Conservation (phyloP, 768 basidiomycete species). For the Hypholoma sublateritium region DNA sequence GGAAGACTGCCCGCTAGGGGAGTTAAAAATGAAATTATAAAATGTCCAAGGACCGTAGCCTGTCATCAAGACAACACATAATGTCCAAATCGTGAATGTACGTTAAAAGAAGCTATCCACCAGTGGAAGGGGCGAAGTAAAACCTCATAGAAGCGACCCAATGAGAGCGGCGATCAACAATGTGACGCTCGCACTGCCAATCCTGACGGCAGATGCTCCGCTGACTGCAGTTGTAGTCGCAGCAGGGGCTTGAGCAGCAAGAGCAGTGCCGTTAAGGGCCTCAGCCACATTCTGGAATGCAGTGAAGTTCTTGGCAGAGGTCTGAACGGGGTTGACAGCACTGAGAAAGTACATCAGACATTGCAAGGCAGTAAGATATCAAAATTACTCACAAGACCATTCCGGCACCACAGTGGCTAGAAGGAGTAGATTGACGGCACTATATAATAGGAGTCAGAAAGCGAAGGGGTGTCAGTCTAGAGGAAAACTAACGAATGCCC, state of each 20-base stretch:
- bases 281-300: conserved; percentile 59
- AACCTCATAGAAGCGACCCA: conserved; percentile 32
- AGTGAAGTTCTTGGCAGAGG: conserved; percentile 46
- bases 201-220: conserved; percentile 31
- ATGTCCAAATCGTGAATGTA: conserved; percentile 25
- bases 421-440: conserved; percentile 40
- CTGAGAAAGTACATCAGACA: conserved; percentile 25
- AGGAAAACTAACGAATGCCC: conserved; percentile 47
- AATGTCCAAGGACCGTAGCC: conserved; percentile 22
- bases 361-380: neutral
- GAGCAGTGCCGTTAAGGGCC: conserved; percentile 50
- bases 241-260: conserved; percentile 29
- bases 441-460: conserved; percentile 17
- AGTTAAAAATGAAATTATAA: conserved; percentile 17
- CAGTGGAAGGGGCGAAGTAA: conserved; percentile 2
- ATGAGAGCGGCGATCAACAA: conserved; percentile 29
- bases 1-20: conserved; percentile 19
- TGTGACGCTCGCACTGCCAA: conserved; percentile 31
- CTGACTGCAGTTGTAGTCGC: conserved; percentile 20
- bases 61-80: conserved; percentile 22
- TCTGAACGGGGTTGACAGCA: conserved; percentile 58
- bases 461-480: neutral
- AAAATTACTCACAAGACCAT: conserved; percentile 47
- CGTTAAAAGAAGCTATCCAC: conserved; percentile 10
- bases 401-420: conserved; percentile 49